phyloP scores from a whole-genome alignment of 768 basidiomycete species.

The Suillus subluteus region DNA sequence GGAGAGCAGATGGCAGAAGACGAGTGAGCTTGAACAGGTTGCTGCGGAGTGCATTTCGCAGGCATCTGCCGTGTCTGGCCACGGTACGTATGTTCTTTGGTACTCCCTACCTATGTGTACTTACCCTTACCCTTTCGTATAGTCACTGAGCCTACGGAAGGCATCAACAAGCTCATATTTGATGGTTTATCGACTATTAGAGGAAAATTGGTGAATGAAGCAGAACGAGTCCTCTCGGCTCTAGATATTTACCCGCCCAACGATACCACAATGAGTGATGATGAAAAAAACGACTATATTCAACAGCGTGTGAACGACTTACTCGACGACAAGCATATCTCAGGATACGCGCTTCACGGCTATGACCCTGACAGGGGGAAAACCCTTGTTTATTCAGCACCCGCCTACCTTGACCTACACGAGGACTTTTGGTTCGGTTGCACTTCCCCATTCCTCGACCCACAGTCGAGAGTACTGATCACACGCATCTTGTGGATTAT shows the following conservation, averaged over 20 bases:
- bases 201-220: background rate
- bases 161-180: background rate
- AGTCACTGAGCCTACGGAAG: background rate
- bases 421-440: background rate
- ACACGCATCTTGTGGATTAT: background rate
- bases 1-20: background rate
- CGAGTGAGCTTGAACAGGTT: fast-evolving
- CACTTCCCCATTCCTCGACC: background rate
- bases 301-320: background rate
- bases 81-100: background rate
- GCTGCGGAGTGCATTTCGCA: background rate
- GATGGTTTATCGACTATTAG: background rate
- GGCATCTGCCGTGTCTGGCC: background rate
- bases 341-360: background rate
- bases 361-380: background rate
- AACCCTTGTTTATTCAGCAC: background rate
- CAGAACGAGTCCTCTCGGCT: background rate
- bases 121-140: background rate
- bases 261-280: background rate
- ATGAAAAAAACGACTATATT: background rate
- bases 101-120: background rate
- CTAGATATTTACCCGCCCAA: background rate
- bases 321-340: background rate
- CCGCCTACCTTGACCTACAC: background rate
- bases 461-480: background rate